Base-by-base conservation (phyloP, 352 stramenopile species). In the Phytophthora pluvialis region DNA sequence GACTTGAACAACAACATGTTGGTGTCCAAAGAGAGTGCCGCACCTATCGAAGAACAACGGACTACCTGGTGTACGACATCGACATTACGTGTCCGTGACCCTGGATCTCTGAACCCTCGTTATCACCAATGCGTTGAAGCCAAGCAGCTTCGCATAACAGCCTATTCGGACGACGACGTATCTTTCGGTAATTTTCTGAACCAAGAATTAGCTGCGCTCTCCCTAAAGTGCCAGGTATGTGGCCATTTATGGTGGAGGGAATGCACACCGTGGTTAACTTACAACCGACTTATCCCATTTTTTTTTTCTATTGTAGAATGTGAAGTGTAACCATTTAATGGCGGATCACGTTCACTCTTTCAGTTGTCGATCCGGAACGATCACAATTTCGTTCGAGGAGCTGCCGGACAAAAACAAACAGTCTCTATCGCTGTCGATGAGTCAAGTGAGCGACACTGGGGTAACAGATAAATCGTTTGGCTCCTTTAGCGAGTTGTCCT, bases 361-460 rank as follows among this genome's bases (percentile, higher is more conserved):
- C 51, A 95, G 76, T 49, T 93, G 81, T 50, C 72, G 77, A 3
- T 75, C 70, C 0, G 86, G 88, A 13, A 94, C 78, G 0, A 82
- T 96, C 11, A 90, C 73, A 4, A 88, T 96, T 12, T 94, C 86
- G 15, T 93, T 90, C 57, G 88, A 96, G 68, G 80, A 94, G 42
- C 66, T 96, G 5, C 83, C 86, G 0, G 79, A 90, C n/a, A 75
- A 80, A 54, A 83, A 55, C 55, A 80, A 81, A 18, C 60, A 71
- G 11, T 61, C 75, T 9, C 54, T 83, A 16, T 74, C 67, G 3
- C 55, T 75, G 4, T 77, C 80, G 11, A 66, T 72, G 44, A 80
- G 56, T 38, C 73, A 86, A 55, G 59, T 51, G 11, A 78, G 70
- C 25, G 75, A 79, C 26, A 31, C 45, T 50, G 57, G 60, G 5